Percentiles rank a stretch among this genome's conserved stretches.
Conservation (phyloP, 164 flowering plant species). For the Aristolochia fimbriata region DNA sequence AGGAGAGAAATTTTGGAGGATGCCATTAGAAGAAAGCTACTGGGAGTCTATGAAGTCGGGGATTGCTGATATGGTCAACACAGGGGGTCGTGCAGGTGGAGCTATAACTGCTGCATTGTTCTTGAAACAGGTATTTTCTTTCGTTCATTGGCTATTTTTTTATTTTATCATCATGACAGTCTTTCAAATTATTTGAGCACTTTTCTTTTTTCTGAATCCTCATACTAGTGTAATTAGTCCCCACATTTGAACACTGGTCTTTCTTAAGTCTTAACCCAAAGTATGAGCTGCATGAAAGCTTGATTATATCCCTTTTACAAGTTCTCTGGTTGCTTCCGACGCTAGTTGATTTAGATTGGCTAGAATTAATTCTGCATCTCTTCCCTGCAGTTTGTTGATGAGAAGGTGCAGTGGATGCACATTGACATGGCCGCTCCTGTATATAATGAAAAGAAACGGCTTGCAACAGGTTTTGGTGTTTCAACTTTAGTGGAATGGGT, state of each 20-base stretch:
- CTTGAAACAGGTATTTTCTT: constrained; percentile 69
- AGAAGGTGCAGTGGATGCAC: constrained; percentile 93
- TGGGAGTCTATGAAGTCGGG: constrained; percentile 98
- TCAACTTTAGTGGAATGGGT: constrained; percentile 94
- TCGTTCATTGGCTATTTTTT: neutral
- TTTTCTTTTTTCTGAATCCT: too few species aligned
- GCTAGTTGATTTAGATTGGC: neutral
- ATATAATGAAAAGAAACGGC: constrained; percentile 70
- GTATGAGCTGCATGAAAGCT: constrained; percentile 1
- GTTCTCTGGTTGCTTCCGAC: too few species aligned
- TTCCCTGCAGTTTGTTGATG: constrained; percentile 72
- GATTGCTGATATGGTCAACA: constrained; percentile 96
- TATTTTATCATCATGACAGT: too few species aligned
- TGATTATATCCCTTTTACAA: neutral
- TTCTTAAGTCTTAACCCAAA: neutral
- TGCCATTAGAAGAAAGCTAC: constrained; percentile 94
- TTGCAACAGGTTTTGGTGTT: constrained; percentile 80
- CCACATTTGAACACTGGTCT: neutral
- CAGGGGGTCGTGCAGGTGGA: constrained; percentile 86
- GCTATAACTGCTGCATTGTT: constrained; percentile 88
- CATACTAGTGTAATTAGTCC: neutral
- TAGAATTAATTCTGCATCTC: constrained; percentile 3
- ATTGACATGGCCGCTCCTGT: constrained; percentile 98
- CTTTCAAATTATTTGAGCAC: too few species aligned
- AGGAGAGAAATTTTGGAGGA: constrained; percentile 92